These are phyloP conservation scores for Keithomyces neogunnii DNA, from an alignment of 2,329 filamentous ascomycete genomes.

Conservation along the genomic window DNA sequence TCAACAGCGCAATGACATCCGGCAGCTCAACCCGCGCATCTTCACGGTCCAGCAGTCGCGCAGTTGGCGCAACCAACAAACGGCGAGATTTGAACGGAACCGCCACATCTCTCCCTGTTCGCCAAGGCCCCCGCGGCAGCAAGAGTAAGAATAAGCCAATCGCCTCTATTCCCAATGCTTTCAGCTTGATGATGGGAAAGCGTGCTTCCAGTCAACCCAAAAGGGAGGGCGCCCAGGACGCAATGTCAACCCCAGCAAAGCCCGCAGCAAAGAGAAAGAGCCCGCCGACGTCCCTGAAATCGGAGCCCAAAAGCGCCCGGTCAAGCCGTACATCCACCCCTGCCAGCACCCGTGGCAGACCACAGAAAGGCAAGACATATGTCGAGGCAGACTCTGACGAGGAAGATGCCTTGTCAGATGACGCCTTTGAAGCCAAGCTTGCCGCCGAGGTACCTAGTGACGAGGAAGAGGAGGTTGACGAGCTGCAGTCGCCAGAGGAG, in stretches of 20 bases:
- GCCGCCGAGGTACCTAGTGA: conserved; percentile 48
- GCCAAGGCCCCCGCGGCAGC: conserved; percentile 25
- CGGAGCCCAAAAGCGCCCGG: conserved; percentile 59
- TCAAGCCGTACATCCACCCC: conserved; percentile 72
- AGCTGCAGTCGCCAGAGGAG: conserved; percentile 44
- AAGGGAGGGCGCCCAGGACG: conserved; percentile 16
- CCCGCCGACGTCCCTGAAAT: conserved; percentile 20
- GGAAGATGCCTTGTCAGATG: conserved; percentile 59
- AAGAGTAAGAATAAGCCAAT: conserved; percentile 15
- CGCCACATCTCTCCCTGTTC: conserved; percentile 23
- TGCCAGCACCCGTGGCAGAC: conserved; percentile 41
- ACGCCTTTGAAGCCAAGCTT: conserved; percentile 73
- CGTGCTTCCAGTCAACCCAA: conserved; percentile 15
- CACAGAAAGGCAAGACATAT: conserved; percentile 40
- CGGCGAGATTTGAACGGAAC: conserved; percentile 9
- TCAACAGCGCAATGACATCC: conserved; percentile 31
- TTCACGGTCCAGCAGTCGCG: conserved; percentile 30
- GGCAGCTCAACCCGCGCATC: conserved; percentile 23
- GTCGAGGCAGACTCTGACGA: conserved; percentile 51
- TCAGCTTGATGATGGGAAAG: conserved; percentile 46
- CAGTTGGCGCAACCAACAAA: conserved; percentile 8
- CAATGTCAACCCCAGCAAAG: conserved; percentile 12
- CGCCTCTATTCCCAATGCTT: conserved; percentile 33
- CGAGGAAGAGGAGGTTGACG: conserved; percentile 26
- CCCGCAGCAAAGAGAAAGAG: conserved; percentile 23